These are phyloP conservation scores for Trichoderma cornu-damae DNA, from an alignment of 2,329 filamentous ascomycete species.

Conservation along the genomic window DNA sequence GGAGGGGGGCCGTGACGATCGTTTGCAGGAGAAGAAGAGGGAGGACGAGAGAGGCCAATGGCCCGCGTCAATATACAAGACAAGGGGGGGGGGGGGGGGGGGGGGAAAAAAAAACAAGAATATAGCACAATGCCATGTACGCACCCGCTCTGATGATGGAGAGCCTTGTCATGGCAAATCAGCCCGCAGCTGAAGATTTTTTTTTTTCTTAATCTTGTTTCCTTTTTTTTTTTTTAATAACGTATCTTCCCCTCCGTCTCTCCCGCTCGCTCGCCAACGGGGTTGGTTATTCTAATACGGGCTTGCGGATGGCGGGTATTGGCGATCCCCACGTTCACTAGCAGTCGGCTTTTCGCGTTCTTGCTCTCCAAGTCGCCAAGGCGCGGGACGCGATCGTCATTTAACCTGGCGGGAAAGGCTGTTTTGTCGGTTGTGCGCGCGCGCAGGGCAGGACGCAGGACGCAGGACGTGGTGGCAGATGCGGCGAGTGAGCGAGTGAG, in stretches of 20 bases:
- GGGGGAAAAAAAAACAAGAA: not conserved
- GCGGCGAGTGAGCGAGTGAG: not conserved
- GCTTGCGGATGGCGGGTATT: not conserved
- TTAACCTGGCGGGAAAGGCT: not conserved
- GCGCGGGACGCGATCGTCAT: not conserved
- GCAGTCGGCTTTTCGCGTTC: not conserved
- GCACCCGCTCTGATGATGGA: conserved; percentile 57
- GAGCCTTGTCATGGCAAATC: conserved; percentile 52
- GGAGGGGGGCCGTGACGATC: too few species aligned
- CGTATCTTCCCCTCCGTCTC: conserved; percentile 10
- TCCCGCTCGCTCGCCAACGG: not conserved
- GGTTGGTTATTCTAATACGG: not conserved
- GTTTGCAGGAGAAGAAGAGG: not conserved
- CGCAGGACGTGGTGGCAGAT: too few species aligned
- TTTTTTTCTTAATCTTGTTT: too few species aligned
- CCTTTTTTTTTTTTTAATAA: too few species aligned
- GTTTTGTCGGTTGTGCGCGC: not conserved
- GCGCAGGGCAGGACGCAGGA: not conserved
- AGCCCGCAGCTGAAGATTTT: not conserved
- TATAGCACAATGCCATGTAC: too few species aligned
- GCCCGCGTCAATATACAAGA: too few species aligned
- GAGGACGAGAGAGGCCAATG: not conserved
- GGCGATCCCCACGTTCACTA: conserved; percentile 12
- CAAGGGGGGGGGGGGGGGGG: not conserved
- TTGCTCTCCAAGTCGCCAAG: not conserved